These are phyloP conservation scores for Exophiala aquamarina DNA, from an alignment of 2,329 filamentous ascomycete species.

Conservation along the genomic window DNA sequence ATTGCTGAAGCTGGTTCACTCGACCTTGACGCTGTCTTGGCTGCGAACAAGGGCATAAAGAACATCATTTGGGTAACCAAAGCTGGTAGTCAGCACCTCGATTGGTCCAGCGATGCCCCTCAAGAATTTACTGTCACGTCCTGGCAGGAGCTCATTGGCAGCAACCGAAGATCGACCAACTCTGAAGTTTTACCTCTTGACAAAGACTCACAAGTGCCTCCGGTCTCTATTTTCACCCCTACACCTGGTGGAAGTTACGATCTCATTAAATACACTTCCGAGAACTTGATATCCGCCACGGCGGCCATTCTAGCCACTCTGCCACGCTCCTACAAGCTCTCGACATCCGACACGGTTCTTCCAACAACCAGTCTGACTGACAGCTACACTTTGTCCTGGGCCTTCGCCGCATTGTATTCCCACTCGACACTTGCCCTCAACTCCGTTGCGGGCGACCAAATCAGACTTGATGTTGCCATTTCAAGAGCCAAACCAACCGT, in stretches of 20 bases:
- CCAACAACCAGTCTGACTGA: slow-evolving; percentile 78
- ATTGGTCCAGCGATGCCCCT: slow-evolving; percentile 82
- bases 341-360: slow-evolving; percentile 75
- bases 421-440: slow-evolving; percentile 86
- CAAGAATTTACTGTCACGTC: slow-evolving; percentile 79
- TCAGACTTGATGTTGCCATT: slow-evolving; percentile 75
- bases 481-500: slow-evolving; percentile 64
- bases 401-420: slow-evolving; percentile 77
- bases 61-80: slow-evolving; percentile 92
- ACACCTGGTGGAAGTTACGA: slow-evolving; percentile 55
- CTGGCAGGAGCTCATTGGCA: slow-evolving; percentile 85
- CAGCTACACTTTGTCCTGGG: slow-evolving; percentile 75
- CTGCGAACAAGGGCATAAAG: slow-evolving; percentile 68
- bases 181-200: slow-evolving; percentile 65
- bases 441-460: slow-evolving; percentile 73
- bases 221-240: slow-evolving; percentile 44
- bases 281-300: slow-evolving; percentile 85
- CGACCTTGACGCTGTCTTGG: slow-evolving; percentile 71
- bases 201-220: slow-evolving; percentile 49
- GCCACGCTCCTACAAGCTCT: slow-evolving; percentile 72
- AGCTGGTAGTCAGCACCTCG: slow-evolving; percentile 84
- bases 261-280: slow-evolving; percentile 77
- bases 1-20: slow-evolving; percentile 85
- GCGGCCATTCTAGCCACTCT: slow-evolving; percentile 75
- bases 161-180: slow-evolving; percentile 60